phyloP scores from a whole-genome alignment of 2,329 filamentous ascomycete species.

The Curvularia sp. region DNA sequence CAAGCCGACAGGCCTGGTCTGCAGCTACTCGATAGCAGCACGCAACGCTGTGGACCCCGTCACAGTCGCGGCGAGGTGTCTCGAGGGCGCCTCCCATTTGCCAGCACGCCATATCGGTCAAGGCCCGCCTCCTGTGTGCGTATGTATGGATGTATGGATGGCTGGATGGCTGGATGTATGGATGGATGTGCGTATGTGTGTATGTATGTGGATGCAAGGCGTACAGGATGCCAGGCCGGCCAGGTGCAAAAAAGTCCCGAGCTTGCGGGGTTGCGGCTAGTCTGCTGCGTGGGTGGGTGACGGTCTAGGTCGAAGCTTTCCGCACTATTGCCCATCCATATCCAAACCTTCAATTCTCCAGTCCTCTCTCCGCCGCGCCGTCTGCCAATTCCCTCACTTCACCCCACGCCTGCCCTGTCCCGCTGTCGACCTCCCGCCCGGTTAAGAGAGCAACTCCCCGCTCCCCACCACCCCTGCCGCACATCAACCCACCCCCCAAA shows the following conservation, averaged over 20 bases:
- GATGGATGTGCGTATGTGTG: too few species aligned
- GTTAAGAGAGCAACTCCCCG: too few species aligned
- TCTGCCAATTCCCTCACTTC: constrained; percentile 2
- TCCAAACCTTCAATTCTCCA: constrained; percentile 15
- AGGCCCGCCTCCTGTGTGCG: neutral
- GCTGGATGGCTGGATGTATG: too few species aligned
- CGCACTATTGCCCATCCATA: constrained; percentile 15
- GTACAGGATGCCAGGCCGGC: constrained; percentile 4
- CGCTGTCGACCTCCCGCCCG: constrained; percentile 17
- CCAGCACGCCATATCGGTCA: neutral
- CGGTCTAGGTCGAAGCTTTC: constrained; percentile 16
- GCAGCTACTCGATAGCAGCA: constrained; percentile 18
- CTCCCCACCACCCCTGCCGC: constrained; percentile 16
- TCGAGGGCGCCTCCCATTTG: neutral
- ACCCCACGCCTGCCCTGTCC: constrained; percentile 3
- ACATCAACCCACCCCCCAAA: constrained; percentile 14
- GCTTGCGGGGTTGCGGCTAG: constrained; percentile 14
- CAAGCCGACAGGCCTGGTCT: constrained; percentile 1
- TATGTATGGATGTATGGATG: too few species aligned
- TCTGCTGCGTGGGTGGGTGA: constrained; percentile 6
- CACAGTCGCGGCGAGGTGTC: neutral
- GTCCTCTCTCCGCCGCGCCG: constrained; percentile 5
- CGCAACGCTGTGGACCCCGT: constrained; percentile 15
- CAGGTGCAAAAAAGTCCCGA: constrained; percentile 4
- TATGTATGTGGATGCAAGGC: constrained; percentile 16